A percentile compares a stretch with the other conserved stretches of the same genome.
Conservation (phyloP, 1,284 basidiomycete species). For the Apiotrichum gracile region DNA sequence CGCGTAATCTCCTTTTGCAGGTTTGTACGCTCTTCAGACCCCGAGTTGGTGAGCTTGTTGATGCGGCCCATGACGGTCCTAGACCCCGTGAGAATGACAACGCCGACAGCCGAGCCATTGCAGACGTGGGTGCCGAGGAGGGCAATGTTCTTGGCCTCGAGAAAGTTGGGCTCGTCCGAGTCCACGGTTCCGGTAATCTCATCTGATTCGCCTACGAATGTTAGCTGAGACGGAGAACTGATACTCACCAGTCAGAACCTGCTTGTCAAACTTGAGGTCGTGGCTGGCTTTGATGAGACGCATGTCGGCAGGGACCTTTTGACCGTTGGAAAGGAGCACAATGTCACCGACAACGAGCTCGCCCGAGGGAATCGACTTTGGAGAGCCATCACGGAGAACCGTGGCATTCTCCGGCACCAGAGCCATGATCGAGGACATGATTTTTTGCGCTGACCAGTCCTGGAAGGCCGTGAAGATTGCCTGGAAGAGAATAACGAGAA, state of each 20-base stretch:
- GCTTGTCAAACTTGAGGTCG: conserved; percentile 58
- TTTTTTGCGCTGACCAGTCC: conserved; percentile 46
- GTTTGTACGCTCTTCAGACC: conserved; percentile 47
- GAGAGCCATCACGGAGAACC: conserved; percentile 43
- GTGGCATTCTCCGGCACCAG: conserved; percentile 49
- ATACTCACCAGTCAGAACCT: conserved; percentile 52
- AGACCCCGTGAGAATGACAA: conserved; percentile 58
- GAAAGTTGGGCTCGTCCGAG: conserved; percentile 54
- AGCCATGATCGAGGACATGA: conserved; percentile 48
- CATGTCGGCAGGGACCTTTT: conserved; percentile 52
- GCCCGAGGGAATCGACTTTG: conserved; percentile 29
- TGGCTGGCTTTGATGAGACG: conserved; percentile 51
- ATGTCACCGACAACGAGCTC: conserved; percentile 47
- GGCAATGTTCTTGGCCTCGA: conserved; percentile 60
- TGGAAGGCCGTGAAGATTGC: conserved; percentile 39
- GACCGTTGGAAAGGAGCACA: conserved; percentile 43
- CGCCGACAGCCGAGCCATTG: conserved; percentile 54
- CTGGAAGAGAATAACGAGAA: conserved; percentile 49
- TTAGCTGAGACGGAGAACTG: neutral
- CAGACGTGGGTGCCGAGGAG: conserved; percentile 60
- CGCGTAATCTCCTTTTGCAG: conserved; percentile 47
- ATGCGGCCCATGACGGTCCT: conserved; percentile 57
- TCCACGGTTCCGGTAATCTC: conserved; percentile 55
- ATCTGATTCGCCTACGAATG: conserved; percentile 52
- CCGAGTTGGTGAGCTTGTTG: conserved; percentile 54